Evolutionary conservation across 768 basidiomycete genomes (phyloP).

Genomic region (Tricholoma matsutake): DNA sequence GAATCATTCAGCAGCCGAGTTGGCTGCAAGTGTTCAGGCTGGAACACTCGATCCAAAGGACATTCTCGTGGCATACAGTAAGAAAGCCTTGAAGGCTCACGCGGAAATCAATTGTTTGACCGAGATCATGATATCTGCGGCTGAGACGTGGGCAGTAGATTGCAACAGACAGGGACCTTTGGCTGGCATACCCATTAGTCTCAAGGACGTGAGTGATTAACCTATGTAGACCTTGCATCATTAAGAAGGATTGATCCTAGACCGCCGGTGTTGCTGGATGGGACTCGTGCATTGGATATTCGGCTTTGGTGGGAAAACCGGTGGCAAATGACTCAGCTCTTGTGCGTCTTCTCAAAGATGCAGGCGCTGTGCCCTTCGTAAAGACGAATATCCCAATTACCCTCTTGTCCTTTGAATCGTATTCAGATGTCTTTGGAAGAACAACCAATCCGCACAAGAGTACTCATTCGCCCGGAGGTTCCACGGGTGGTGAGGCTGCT

Average conservation of each 20-base stretch:
- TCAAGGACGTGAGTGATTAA: slow-evolving; percentile 41
- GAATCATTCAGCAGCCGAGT: slow-evolving; percentile 22
- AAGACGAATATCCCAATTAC: slow-evolving; percentile 67
- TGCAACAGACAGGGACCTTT: slow-evolving; percentile 36
- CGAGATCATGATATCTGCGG: slow-evolving; percentile 47
- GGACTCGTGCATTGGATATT: slow-evolving; percentile 60
- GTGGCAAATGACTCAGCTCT: slow-evolving; percentile 45
- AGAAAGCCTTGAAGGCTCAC: slow-evolving; percentile 44
- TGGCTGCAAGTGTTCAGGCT: slow-evolving; percentile 29
- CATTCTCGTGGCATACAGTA: slow-evolving; percentile 42
- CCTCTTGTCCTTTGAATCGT: slow-evolving; percentile 55
- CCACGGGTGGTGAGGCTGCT: slow-evolving; percentile 65
- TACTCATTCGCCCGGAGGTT: slow-evolving; percentile 59
- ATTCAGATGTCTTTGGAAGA: slow-evolving; percentile 55
- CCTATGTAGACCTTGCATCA: slow-evolving; percentile 4
- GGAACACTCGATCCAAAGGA: slow-evolving; percentile 27
- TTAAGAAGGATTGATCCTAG: slow-evolving; percentile 22
- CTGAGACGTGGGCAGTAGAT: slow-evolving; percentile 30
- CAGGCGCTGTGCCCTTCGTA: slow-evolving; percentile 63
- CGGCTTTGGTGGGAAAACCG: slow-evolving; percentile 45
- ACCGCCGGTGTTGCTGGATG: slow-evolving; percentile 51
- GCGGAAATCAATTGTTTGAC: slow-evolving; percentile 54
- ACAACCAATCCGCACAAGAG: slow-evolving; percentile 60
- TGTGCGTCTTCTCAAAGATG: slow-evolving; percentile 50
- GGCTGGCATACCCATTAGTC: slow-evolving; percentile 52